Evolutionary conservation across 345 rosid genomes (phyloP).

Genomic region (Isatis tinctoria): DNA sequence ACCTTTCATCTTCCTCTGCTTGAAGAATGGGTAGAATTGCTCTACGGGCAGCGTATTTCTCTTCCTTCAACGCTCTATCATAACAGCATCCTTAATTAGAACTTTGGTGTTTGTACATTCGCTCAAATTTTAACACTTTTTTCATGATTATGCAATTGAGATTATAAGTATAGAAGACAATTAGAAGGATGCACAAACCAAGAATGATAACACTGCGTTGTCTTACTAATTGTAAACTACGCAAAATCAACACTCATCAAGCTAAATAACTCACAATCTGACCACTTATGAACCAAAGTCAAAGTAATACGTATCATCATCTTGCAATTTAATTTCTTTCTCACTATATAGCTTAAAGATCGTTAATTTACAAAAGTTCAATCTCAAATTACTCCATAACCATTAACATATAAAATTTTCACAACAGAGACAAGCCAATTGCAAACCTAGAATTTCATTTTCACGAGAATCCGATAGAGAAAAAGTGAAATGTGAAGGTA

Average conservation of each 20-base stretch:
- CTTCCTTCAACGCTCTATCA: constrained; percentile 87
- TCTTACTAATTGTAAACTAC: neutral
- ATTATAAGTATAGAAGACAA: neutral
- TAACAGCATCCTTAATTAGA: neutral
- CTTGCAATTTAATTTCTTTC: neutral
- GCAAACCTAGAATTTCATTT: neutral
- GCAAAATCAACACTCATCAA: neutral
- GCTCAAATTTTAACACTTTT: neutral
- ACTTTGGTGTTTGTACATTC: neutral
- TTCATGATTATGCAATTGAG: neutral
- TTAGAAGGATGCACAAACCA: neutral
- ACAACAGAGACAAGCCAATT: neutral
- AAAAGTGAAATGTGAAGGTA: neutral
- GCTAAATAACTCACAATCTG: neutral
- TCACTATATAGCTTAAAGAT: constrained; percentile 3
- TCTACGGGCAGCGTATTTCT: constrained; percentile 85
- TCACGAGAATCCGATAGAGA: neutral
- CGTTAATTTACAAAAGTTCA: neutral
- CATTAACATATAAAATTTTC: neutral
- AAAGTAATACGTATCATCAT: neutral
- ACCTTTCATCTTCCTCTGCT: constrained; percentile 99
- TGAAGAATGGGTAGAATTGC: constrained; percentile 86
- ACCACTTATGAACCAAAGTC: neutral
- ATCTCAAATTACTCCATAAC: neutral
- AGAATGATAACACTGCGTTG: neutral